A percentile compares a stretch with the other conserved stretches of the same genome.
Conservation (phyloP, 345 rosid genomes). For the Murraya paniculata region DNA sequence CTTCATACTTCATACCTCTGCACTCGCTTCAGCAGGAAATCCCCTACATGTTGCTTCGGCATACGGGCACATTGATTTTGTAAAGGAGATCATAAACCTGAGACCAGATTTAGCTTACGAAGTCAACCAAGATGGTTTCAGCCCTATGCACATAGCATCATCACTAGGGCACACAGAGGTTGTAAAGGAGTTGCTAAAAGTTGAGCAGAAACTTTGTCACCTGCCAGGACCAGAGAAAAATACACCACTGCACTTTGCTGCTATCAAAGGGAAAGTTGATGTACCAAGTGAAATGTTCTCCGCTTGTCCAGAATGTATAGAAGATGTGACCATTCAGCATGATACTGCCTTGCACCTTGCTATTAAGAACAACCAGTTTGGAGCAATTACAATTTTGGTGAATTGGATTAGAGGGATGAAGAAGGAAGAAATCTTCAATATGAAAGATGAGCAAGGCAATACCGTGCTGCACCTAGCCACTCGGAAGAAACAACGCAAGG, state of each 20-base stretch:
- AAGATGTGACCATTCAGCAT: constrained; percentile 36
- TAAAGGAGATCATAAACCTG: constrained; percentile 23
- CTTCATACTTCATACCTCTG: constrained; percentile 8
- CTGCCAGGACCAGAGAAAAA: constrained; percentile 33
- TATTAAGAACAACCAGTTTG: constrained; percentile 27
- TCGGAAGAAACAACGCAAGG: constrained; percentile 43
- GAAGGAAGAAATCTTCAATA: constrained; percentile 22
- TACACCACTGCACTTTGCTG: constrained; percentile 41
- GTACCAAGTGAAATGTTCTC: constrained; percentile 34
- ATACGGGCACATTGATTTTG: constrained; percentile 23
- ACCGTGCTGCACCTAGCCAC: constrained; percentile 45
- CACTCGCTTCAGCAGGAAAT: constrained; percentile 17
- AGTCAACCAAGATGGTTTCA: constrained; percentile 34
- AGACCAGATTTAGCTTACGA: constrained; percentile 33
- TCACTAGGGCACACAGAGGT: constrained; percentile 34
- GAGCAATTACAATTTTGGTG: constrained; percentile 24
- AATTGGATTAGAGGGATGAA: constrained; percentile 32
- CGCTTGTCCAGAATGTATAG: constrained; percentile 33
- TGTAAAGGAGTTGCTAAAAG: constrained; percentile 29
- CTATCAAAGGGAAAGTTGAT: constrained; percentile 33
- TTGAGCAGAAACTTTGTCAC: constrained; percentile 35
- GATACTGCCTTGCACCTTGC: constrained; percentile 52
- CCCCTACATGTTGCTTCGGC: constrained; percentile 30
- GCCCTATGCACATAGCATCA: constrained; percentile 46
- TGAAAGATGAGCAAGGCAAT: constrained; percentile 43